Evolutionary conservation across 2,329 filamentous ascomycete genomes (phyloP).

Genomic region (Fusarium armeniacum): DNA sequence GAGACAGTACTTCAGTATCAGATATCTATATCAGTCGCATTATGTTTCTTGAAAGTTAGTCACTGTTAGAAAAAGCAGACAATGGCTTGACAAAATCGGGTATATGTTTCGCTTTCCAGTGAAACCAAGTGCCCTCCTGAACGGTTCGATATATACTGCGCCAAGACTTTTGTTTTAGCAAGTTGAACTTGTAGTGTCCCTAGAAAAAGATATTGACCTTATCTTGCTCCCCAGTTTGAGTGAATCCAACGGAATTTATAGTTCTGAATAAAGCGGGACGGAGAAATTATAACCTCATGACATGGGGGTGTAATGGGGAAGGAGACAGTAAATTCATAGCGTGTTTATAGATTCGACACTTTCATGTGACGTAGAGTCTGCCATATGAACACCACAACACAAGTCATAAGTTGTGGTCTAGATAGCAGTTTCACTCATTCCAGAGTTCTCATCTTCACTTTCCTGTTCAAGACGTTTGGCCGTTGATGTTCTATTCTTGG

Average conservation of each 20-base stretch:
- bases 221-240: not conserved
- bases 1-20: not conserved
- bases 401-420: not conserved
- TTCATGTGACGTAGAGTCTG: not conserved
- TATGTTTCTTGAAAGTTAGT: no score
- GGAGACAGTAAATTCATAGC: not conserved
- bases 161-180: not conserved
- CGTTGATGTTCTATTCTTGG: not conserved
- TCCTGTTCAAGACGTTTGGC: not conserved
- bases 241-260: not conserved
- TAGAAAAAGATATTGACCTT: no score
- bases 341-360: no score
- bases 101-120: not conserved
- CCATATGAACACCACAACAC: not conserved
- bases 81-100: not conserved
- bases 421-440: not conserved
- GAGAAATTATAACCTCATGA: not conserved
- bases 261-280: not conserved
- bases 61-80: not conserved
- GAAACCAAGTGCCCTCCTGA: not conserved
- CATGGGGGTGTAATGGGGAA: accelerated
- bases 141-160: not conserved
- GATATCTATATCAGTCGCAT: not conserved
- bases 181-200: not conserved
- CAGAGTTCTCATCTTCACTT: not conserved